phyloP scores from a whole-genome alignment of 2,329 filamentous ascomycete genomes.

The Sphaerulina vaccinii region DNA sequence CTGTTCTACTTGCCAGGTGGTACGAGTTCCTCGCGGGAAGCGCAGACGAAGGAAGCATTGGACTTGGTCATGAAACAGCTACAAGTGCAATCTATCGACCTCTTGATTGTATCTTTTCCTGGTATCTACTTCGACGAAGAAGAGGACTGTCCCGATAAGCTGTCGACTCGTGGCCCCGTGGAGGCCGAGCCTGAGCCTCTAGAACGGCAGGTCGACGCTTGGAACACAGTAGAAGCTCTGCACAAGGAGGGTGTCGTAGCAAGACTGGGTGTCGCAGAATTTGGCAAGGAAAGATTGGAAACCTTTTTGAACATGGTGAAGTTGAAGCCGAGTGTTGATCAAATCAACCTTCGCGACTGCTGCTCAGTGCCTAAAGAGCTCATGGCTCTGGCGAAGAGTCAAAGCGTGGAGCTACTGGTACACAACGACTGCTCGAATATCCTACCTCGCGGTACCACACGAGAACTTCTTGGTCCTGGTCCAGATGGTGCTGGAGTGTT shows the following conservation, averaged over 20 bases:
- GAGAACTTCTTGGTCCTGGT: slow-evolving; percentile 76
- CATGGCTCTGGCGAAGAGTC: slow-evolving; percentile 75
- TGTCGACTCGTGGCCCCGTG: slow-evolving; percentile 39
- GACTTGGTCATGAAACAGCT: slow-evolving; percentile 77
- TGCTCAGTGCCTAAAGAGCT: slow-evolving; percentile 91
- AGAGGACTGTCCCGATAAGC: slow-evolving; percentile 68
- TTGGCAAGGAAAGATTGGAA: slow-evolving; percentile 78
- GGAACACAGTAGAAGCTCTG: slow-evolving; percentile 68
- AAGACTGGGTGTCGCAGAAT: slow-evolving; percentile 84
- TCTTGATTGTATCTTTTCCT: slow-evolving; percentile 90
- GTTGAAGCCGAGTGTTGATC: slow-evolving; percentile 78
- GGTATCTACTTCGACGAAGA: slow-evolving; percentile 91
- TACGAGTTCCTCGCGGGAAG: slow-evolving; percentile 50
- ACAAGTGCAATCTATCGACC: slow-evolving; percentile 71
- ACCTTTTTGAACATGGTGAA: slow-evolving; percentile 70
- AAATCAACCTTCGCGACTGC: slow-evolving; percentile 95
- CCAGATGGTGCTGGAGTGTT: slow-evolving; percentile 73
- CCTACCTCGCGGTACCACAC: slow-evolving; percentile 76
- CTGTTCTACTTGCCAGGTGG: slow-evolving; percentile 79
- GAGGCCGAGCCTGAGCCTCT: slow-evolving; percentile 56
- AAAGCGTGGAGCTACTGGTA: slow-evolving; percentile 82
- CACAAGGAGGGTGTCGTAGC: slow-evolving; percentile 68
- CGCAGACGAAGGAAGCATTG: slow-evolving; percentile 75
- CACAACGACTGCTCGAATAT: slow-evolving; percentile 95
- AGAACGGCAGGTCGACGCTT: slow-evolving; percentile 66